Conservation (phyloP, 768 basidiomycete species). For the Auricularia heimuer region DNA sequence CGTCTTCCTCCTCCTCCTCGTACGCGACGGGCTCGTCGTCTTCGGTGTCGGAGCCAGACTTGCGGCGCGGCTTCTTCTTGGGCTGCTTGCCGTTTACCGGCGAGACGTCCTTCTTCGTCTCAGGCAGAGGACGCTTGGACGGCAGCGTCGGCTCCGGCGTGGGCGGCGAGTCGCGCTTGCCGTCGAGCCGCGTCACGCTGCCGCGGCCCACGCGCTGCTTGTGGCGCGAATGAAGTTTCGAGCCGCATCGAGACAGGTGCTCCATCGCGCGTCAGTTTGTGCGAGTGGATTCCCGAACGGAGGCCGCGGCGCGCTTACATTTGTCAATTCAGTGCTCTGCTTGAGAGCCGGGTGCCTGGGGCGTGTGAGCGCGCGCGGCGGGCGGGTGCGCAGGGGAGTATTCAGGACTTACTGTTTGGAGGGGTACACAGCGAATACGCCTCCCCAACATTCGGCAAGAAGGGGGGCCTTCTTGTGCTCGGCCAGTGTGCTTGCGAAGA, state of each 20-base stretch:
- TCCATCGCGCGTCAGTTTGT: not conserved
- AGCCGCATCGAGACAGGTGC: not conserved
- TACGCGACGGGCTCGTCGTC: too few species aligned
- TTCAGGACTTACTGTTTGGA: conserved; percentile 39
- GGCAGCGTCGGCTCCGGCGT: not conserved
- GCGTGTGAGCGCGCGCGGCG: not conserved
- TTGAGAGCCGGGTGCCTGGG: not conserved
- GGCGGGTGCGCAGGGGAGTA: not conserved
- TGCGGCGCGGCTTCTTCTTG: not conserved
- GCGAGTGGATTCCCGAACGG: too few species aligned
- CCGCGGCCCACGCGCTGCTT: not conserved
- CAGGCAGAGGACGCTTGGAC: not conserved
- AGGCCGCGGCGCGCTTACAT: not conserved
- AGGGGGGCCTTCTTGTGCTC: conserved; percentile 26
- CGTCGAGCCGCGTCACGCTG: not conserved
- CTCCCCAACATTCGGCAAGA: conserved; percentile 57
- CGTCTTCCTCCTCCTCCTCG: too few species aligned
- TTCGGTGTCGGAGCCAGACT: too few species aligned
- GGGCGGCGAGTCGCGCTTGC: not conserved
- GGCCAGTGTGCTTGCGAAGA: conserved; percentile 9
- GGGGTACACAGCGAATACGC: conserved; percentile 53
- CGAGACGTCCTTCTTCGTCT: not conserved
- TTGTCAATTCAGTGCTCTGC: not conserved
- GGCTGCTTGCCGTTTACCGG: not conserved
- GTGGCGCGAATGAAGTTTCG: not conserved